Evolutionary conservation across 495 filamentous ascomycete genomes (phyloP), one percentile per base, ranked within the genome.

Genomic region (Aspergillus ellipticus): DNA sequence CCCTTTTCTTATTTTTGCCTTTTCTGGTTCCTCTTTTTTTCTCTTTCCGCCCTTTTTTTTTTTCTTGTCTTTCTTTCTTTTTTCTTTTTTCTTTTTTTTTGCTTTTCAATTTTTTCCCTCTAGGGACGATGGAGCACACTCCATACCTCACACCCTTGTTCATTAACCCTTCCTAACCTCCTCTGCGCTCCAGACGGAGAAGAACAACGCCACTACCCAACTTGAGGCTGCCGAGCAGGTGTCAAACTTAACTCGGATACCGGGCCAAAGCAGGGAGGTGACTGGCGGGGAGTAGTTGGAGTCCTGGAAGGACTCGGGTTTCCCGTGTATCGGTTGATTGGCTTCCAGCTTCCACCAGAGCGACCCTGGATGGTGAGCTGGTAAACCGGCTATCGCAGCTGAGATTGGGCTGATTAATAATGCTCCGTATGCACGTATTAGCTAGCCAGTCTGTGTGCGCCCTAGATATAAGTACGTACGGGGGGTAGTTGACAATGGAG

Each of bases 21-120:
- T 42, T 49, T 50, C 28, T 24, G 31, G 13, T 33, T 33, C n/a
- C n/a, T 49, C 29, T 51, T 35, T 20, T 10, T 54, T 21, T 54
- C 33, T 39, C 17, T 37, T 46, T 37, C 45, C 35, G 13, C 29
- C 21, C 6, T 55, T 47, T 20, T 45, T 35, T n/a, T 1, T 41
- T 49, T 57, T 37, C 16, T 31, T 41, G 21, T 54, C 35, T 55
- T 24, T 37, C 19, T 49, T 55, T 42, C 41, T 7, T 49, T 26
- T 28, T 41, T 29, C 17, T 11, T 42, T 49, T 50, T 47, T 24
- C 1, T 0, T 6, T 41, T 22, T 17, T 45, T 42, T 56, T 28
- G n/a, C 19, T 54, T 41, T 53, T 41, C 29, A 28, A 4, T 15
- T n/a, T 39, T 39, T n/a, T n/a, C n/a, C n/a, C 11, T 39, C 13